phyloP scores from a whole-genome alignment of 768 basidiomycete species.

The Mycena albidolilacea region DNA sequence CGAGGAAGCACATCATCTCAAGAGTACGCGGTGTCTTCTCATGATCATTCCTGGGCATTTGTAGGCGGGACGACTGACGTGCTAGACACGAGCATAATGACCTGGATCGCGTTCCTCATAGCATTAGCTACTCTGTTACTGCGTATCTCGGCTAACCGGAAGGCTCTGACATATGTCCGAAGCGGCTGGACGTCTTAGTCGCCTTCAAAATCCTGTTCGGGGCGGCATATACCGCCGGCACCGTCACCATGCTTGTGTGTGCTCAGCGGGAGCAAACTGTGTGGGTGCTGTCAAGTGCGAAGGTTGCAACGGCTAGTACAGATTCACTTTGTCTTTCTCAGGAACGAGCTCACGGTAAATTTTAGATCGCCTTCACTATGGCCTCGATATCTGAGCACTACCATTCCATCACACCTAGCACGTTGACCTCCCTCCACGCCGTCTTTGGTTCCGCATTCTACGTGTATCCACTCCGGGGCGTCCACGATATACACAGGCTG shows the following conservation, averaged over 20 bases:
- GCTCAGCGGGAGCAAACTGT: not conserved
- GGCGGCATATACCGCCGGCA: not conserved
- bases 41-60: no score
- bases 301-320: slow-evolving; percentile 5
- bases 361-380: slow-evolving; percentile 7
- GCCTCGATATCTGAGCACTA: slow-evolving; percentile 28
- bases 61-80: no score
- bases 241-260: not conserved
- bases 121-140: not conserved
- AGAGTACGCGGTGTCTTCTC: no score
- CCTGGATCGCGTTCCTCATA: not conserved
- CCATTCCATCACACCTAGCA: slow-evolving; percentile 28
- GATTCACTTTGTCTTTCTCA: not conserved
- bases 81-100: no score
- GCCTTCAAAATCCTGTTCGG: slow-evolving; percentile 9
- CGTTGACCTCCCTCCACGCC: slow-evolving; percentile 17
- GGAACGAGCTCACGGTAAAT: not conserved
- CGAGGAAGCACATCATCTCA: no score
- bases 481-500: not conserved
- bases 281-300: not conserved
- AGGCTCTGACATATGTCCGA: not conserved
- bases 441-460: slow-evolving; percentile 17
- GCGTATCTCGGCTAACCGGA: slow-evolving; percentile 6
- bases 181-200: not conserved
- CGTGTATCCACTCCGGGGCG: not conserved